These are phyloP conservation scores for Aspergillus kassunensis DNA, from an alignment of 495 filamentous ascomycete species.

Conservation along the genomic window DNA sequence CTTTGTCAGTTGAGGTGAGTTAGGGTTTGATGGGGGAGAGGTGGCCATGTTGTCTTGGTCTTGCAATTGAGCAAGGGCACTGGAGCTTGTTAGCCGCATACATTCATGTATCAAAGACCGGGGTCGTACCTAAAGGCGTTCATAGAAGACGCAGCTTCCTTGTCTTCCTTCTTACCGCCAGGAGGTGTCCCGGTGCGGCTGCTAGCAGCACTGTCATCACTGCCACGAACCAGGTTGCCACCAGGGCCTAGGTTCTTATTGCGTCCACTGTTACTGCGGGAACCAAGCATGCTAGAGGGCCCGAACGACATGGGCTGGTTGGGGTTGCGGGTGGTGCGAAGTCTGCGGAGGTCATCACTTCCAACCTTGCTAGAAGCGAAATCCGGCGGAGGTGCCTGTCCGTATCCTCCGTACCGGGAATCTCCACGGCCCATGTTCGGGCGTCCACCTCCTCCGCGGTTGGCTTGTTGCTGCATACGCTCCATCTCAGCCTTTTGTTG, in stretches of 20 bases:
- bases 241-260: conserved; percentile 69
- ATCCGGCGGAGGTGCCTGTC: conserved; percentile 61
- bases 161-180: conserved; percentile 60
- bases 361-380: conserved; percentile 75
- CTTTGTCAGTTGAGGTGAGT: conserved; percentile 55
- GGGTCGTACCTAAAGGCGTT: conserved; percentile 82
- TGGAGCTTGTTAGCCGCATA: conserved; percentile 27
- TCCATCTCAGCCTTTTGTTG: conserved; percentile 57
- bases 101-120: background rate
- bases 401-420: conserved; percentile 68
- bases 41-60: conserved; percentile 53
- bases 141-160: conserved; percentile 61
- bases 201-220: conserved; percentile 76
- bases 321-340: conserved; percentile 61
- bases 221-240: conserved; percentile 62
- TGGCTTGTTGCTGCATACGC: conserved; percentile 43
- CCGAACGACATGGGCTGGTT: conserved; percentile 62
- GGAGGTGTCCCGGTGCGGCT: conserved; percentile 88
- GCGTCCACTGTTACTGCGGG: conserved; percentile 78
- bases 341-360: conserved; percentile 81
- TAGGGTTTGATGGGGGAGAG: conserved; percentile 56
- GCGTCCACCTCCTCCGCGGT: conserved; percentile 51
- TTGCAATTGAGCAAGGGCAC: conserved; percentile 57
- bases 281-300: conserved; percentile 73
- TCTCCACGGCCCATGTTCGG: conserved; percentile 76